Base-by-base conservation (phyloP, 2,329 filamentous ascomycete species). In the Colletotrichum sp. region DNA sequence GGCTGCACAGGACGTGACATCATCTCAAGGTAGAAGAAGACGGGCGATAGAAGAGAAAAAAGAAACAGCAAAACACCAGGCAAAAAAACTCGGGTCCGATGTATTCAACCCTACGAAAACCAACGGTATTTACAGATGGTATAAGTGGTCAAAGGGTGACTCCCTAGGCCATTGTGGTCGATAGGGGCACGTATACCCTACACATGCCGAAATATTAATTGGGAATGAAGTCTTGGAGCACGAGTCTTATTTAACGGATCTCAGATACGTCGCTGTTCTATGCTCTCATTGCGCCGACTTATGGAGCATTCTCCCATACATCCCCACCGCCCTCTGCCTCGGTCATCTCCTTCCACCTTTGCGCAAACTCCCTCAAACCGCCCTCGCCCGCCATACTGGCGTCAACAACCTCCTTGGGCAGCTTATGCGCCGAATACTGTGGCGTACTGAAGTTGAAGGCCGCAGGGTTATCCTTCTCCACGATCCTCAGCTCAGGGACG, bases 361-460 rank as follows among this genome's bases (percentile, higher is more conserved):
- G 89, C 77, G 94, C 92, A 85, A 97, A 96, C 84, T 98, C 96
- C 76, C 93, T 90, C 86, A 98, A 90, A 0, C 94, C 94, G 5
- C 94, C 94, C 71, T 94, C 92, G 5, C 94, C 94, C 2, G 90
- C 90, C 78, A 90, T 80, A 78, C 91, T 91, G 25, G 92, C 93
- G 79, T 94, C 92, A 5, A 98, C 96, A 3, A 98, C 95, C 80
- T 99, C 97, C 83, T 93, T 96, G 1, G 97, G 97, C 79, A 99
- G 86, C 85, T 98, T 99, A 82, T 98, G 96, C 5, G 97, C 96
- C 77, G 96, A 98, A 84, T 98, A 98, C 81, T 96, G 94, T 2
- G 95, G 91, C 6, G 94, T 94, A 78, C 91, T 93, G 82, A 98
- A 98, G 79, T 94, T 94, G 82, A 95, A 97, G 1, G 96, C 96